phyloP scores from a whole-genome alignment of 139 green algal genomes.

The Ostreobium quekettii region DNA sequence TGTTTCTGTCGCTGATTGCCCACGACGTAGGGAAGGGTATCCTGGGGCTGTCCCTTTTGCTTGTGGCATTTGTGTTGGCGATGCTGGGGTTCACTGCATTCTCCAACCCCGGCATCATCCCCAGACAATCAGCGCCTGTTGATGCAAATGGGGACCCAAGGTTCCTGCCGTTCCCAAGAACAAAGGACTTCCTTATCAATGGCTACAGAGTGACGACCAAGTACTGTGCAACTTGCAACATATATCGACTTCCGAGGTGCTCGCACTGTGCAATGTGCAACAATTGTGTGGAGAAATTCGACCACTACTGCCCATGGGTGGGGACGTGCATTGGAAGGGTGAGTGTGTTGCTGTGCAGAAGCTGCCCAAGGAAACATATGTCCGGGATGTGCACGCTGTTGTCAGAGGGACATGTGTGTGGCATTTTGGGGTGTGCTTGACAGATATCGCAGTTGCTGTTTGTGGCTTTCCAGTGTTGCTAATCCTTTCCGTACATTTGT shows the following conservation, averaged over 20 bases:
- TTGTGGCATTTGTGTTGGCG: not conserved
- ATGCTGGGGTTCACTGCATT: constrained; percentile 65
- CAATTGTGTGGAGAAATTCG: constrained; percentile 96
- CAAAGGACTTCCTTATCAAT: constrained; percentile 47
- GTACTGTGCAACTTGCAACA: constrained; percentile 63
- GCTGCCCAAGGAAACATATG: too few species aligned
- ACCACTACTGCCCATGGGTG: constrained; percentile 99
- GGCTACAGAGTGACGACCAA: constrained; percentile 54
- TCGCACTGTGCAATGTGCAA: constrained; percentile 91
- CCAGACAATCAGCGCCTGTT: constrained; percentile 54
- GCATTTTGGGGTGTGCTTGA: too few species aligned
- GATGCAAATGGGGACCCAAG: constrained; percentile 47
- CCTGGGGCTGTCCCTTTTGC: too few species aligned
- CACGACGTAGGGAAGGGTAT: too few species aligned
- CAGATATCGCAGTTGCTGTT: too few species aligned
- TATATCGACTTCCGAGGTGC: constrained; percentile 27
- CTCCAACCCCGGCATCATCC: constrained; percentile 84
- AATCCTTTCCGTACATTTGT: too few species aligned
- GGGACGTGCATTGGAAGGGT: constrained; percentile 71
- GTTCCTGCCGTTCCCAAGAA: constrained; percentile 11
- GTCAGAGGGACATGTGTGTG: too few species aligned
- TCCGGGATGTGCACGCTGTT: too few species aligned
- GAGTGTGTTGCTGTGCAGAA: not conserved
- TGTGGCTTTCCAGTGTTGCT: too few species aligned
- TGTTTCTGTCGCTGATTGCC: too few species aligned